Conservation (phyloP, 2,329 filamentous ascomycete species). For the Trichophyton benhamiae region DNA sequence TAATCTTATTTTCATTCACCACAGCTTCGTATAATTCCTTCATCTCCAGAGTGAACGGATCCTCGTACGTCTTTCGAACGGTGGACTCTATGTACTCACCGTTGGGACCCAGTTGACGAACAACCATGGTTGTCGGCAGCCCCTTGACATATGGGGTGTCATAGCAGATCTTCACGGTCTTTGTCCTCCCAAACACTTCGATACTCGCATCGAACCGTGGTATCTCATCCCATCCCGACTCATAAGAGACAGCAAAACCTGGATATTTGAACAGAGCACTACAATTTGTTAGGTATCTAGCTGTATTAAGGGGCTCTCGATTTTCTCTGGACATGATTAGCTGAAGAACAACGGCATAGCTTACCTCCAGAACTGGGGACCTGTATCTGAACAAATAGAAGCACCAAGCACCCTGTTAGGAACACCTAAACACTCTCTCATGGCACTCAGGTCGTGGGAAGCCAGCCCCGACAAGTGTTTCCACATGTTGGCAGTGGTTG, state of each 20-base stretch:
- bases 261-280: slow-evolving; percentile 24
- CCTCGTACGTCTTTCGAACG: slow-evolving; percentile 37
- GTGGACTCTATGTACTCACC: slow-evolving; percentile 28
- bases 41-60: slow-evolving; percentile 35
- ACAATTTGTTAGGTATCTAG: slow-evolving; percentile 17
- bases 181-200: slow-evolving; percentile 39
- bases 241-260: slow-evolving; percentile 43
- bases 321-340: too few species aligned
- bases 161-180: slow-evolving; percentile 42
- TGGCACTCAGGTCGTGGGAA: slow-evolving; percentile 41
- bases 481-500: slow-evolving; percentile 22
- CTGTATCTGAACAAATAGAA: slow-evolving; percentile 17
- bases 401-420: slow-evolving; percentile 34
- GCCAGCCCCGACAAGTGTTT: slow-evolving; percentile 37
- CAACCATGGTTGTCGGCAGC: slow-evolving; percentile 39
- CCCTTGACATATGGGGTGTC: slow-evolving; percentile 50
- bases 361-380: slow-evolving; percentile 25
- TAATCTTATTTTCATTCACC: slow-evolving; percentile 26
- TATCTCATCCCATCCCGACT: slow-evolving; percentile 43
- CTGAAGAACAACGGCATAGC: slow-evolving; percentile 2
- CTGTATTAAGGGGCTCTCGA: background rate
- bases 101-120: slow-evolving; percentile 33
- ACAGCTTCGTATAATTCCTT: slow-evolving; percentile 27
- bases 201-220: slow-evolving; percentile 27
- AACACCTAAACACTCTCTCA: slow-evolving; percentile 43